Conservation (phyloP, 495 filamentous ascomycete genomes). For the Ramalina intermedia region DNA sequence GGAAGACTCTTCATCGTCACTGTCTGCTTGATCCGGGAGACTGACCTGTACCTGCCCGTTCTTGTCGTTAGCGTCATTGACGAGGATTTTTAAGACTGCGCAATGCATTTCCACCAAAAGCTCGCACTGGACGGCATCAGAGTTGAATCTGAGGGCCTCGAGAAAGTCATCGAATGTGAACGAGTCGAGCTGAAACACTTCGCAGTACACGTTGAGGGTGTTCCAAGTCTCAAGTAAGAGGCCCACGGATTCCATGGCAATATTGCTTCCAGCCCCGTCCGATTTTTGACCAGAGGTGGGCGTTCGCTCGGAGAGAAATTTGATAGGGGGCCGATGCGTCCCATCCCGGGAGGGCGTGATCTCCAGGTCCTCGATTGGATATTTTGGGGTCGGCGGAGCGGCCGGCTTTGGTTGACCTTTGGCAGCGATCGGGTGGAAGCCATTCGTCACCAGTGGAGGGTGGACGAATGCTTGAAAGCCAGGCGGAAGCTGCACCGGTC, state of each 20-base stretch:
- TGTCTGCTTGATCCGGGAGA: constrained; percentile 59
- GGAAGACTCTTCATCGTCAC: constrained; percentile 37
- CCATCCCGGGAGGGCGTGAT: constrained; percentile 46
- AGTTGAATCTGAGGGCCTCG: constrained; percentile 70
- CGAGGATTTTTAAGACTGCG: constrained; percentile 73
- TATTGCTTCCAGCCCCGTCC: constrained; percentile 24
- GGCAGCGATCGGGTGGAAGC: constrained; percentile 19
- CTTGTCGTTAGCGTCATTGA: constrained; percentile 52
- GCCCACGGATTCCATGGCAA: constrained; percentile 68
- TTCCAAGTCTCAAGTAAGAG: constrained; percentile 82
- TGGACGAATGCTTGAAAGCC: constrained; percentile 4
- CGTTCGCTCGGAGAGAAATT: constrained; percentile 54
- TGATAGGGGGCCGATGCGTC: constrained; percentile 53
- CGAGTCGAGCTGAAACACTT: constrained; percentile 83
- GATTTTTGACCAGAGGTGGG: constrained; percentile 20
- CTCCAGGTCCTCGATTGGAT: constrained; percentile 89
- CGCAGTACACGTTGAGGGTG: constrained; percentile 89
- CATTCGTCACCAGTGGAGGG: constrained; percentile 10
- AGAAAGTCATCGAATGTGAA: constrained; percentile 96
- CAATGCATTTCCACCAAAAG: constrained; percentile 87
- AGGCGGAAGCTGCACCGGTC: constrained; percentile 4
- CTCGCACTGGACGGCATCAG: constrained; percentile 66
- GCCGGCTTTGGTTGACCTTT: constrained; percentile 32
- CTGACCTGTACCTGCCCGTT: constrained; percentile 66
- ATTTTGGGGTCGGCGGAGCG: constrained; percentile 70